Evolutionary conservation across 2,329 filamentous ascomycete species (phyloP).

Genomic region (Penicillium palitans): DNA sequence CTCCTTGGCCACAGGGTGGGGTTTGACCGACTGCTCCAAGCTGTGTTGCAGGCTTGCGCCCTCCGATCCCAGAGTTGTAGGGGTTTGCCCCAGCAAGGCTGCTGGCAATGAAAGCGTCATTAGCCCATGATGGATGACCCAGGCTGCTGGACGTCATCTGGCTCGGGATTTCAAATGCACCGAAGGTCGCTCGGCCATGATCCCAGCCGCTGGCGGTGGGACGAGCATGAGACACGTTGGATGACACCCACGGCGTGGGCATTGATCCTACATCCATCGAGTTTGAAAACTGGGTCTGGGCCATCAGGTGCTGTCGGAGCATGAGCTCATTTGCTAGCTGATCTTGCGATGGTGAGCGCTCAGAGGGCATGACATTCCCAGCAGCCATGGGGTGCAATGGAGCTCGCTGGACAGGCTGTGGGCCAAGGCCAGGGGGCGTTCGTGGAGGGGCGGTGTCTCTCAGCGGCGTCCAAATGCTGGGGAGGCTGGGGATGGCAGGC

Average conservation of each 20-base stretch:
- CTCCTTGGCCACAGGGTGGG: conserved; percentile 51
- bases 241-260: conserved; percentile 28
- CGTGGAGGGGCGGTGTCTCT: conserved; percentile 44
- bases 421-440: conserved; percentile 39
- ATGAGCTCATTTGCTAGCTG: conserved; percentile 30
- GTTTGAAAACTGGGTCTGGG: conserved; percentile 27
- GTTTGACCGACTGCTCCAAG: conserved; percentile 48
- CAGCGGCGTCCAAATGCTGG: conserved; percentile 49
- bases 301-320: conserved; percentile 30
- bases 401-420: conserved; percentile 26
- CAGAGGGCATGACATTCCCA: conserved; percentile 15
- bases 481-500: conserved; percentile 36
- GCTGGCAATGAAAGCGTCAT: conserved; percentile 40
- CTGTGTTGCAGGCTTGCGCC: conserved; percentile 33
- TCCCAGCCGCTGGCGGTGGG: conserved; percentile 29
- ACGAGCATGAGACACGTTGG: conserved; percentile 17
- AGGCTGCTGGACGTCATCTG: conserved; percentile 31
- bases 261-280: conserved; percentile 24
- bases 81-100: conserved; percentile 28
- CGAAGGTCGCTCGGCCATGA: conserved; percentile 18
- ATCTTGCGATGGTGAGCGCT: conserved; percentile 27
- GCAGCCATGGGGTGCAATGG: conserved; percentile 17
- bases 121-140: conserved; percentile 36
- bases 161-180: conserved; percentile 26
- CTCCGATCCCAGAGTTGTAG: conserved; percentile 26